Evolutionary conservation across 2,329 filamentous ascomycete genomes (phyloP), one percentile per base, ranked within the genome.

Genomic region (Gaeumannomyces sp.): DNA sequence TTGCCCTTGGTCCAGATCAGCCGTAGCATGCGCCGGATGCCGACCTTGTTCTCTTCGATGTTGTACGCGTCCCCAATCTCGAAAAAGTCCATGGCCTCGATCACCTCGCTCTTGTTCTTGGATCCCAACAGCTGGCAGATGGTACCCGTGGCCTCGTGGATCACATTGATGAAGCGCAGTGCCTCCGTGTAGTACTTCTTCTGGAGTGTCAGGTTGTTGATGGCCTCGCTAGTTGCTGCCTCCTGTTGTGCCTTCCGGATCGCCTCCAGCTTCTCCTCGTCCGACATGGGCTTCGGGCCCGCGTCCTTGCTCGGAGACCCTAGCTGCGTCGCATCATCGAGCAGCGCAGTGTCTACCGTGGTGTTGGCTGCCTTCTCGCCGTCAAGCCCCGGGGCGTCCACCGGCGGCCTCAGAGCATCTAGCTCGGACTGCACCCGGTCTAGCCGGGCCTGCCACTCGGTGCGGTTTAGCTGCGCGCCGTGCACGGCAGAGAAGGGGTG

Each of bases 1-100:
- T 98, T 99, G 70, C 95, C 94, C 78, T 99, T 99, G 68, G 95
- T 99, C 95, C 95, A 99, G 75, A 99, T 99, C 27, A 99, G 83
- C 64, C 94, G 89, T 68, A 99, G 83, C 95, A 99, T 99, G 65
- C 93, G 89, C 66, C 94, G 87, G 72, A 99, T 98, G 65, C 96
- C 95, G 56, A 89, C 79, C 75, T 96, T 93, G 73, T 96, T 93
- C 70, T 95, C 92, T 75, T 97, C 91, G 66, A 99, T 89, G 75
- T 96, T 95, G 82, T 98, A 98, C 7, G 93, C 94, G 75, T 99
- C 93, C 59, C 95, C 90, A 59, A 97, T 87, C 70, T 96, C 93
- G 70, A 99, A 96, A 77, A 96, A 99, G 74, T 99, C 95, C 88
- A 99, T 99, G 22, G 96, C 95, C 76, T 99, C 96, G 67, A 99